These are phyloP conservation scores for Acrasis kona DNA, from an alignment of 78 protist genomes.

Conservation along the genomic window DNA sequence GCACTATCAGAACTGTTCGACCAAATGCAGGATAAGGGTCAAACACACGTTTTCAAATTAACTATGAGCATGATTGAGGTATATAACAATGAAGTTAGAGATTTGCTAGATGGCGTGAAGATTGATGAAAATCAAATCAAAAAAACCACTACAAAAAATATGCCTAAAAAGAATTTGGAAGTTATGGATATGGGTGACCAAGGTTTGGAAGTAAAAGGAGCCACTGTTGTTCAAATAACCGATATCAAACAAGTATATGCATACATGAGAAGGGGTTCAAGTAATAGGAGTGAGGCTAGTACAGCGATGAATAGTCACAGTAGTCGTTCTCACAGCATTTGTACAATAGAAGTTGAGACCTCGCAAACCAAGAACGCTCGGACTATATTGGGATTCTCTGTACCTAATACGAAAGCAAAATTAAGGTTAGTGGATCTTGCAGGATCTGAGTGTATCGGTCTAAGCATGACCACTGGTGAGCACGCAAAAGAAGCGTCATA, in stretches of 20 bases:
- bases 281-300: background rate
- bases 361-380: background rate
- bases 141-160: too few species aligned
- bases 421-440: conserved; percentile 64
- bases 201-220: background rate
- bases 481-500: conserved; percentile 23
- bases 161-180: too few species aligned
- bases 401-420: background rate
- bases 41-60: background rate
- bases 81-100: background rate
- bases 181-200: too few species aligned
- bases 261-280: background rate
- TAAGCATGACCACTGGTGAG: background rate
- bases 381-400: background rate
- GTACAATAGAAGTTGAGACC: background rate
- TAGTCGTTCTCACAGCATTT: background rate
- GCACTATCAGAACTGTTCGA: conserved; percentile 29
- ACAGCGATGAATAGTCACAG: background rate
- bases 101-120: too few species aligned
- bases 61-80: background rate
- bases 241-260: too few species aligned
- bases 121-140: too few species aligned
- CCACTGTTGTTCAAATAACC: background rate
- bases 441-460: conserved; percentile 52
- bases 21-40: background rate